Evolutionary conservation across 768 basidiomycete species (phyloP), one percentile per base, ranked within the genome.

Genomic region (Arthromyces matolae): DNA sequence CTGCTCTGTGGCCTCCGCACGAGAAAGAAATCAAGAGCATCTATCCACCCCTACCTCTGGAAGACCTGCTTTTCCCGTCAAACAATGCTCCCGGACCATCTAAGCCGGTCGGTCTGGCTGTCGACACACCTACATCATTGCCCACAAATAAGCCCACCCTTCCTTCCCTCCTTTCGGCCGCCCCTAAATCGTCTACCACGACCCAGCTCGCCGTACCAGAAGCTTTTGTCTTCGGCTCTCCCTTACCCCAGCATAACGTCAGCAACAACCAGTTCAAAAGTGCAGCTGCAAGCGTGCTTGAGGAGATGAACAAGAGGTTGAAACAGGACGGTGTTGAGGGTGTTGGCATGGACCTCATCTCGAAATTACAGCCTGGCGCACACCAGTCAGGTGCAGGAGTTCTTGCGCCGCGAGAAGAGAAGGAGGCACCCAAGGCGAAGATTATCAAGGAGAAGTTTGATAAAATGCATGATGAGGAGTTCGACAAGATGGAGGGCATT

Each of bases 261-360:
- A 80, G 83, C 25, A 82, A 86, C 53, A 65, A 68, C n/a, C 77
- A 84, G 42, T 91, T 92, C 66, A 75, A 72, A 42, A 63, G 70
- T 2, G 83, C 84, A 0, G 84, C 87, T 0, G 73, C 79, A n/a
- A 76, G 77, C 18, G 81, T 93, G 23, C 69, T 92, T 24, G 84
- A 83, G 41, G 90, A 93, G 64, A 89, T 93, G 85, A 90, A 91
- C 61, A 71, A 74, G 42, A 80, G 86, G 2, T 73, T 91, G 8
- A 74, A 71, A 3, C 73, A 71, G 7, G 77, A 78, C 5, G 84
- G 83, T 1, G 74, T 80, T 6, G 69, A 77, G 25, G 67, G 67
- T 19, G 68, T 85, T 25, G 70, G 67, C 16, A 56, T 67, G 18
- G 65, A 72, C 32, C 64, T 84, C 23, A 70, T 85, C 40, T 56